Conservation (phyloP, 2,329 filamentous ascomycete species). For the Sporothrix variecibatus region DNA sequence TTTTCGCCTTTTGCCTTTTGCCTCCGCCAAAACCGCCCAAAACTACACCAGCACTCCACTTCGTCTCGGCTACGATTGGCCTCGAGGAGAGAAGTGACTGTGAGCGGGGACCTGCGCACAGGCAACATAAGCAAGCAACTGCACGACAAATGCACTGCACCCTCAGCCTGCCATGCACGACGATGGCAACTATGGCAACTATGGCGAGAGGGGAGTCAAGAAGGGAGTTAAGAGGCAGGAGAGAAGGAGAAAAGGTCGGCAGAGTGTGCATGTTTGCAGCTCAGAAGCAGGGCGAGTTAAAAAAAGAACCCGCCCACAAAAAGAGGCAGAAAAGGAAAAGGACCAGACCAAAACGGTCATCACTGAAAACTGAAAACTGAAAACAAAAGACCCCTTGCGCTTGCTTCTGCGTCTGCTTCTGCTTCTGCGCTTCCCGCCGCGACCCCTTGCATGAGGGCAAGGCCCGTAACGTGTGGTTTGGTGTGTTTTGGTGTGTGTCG, state of each 20-base stretch:
- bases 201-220: neutral
- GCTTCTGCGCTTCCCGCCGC: neutral
- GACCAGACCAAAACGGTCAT: too few species aligned
- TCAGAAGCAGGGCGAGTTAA: neutral
- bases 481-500: neutral
- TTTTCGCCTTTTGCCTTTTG: neutral
- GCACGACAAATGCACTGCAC: neutral
- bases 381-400: neutral
- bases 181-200: neutral
- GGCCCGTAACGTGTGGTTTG: neutral
- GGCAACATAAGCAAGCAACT: too few species aligned
- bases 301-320: neutral
- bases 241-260: too few species aligned
- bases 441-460: slow-evolving; percentile 15
- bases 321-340: too few species aligned
- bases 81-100: neutral
- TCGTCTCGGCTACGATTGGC: neutral
- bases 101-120: neutral
- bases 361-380: neutral
- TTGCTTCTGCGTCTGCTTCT: too few species aligned
- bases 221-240: too few species aligned
- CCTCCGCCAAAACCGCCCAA: neutral
- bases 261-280: too few species aligned
- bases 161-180: neutral
- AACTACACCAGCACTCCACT: neutral